These are phyloP conservation scores for Boletus sp. DNA, from an alignment of 1,284 basidiomycete genomes.

Conservation along the genomic window DNA sequence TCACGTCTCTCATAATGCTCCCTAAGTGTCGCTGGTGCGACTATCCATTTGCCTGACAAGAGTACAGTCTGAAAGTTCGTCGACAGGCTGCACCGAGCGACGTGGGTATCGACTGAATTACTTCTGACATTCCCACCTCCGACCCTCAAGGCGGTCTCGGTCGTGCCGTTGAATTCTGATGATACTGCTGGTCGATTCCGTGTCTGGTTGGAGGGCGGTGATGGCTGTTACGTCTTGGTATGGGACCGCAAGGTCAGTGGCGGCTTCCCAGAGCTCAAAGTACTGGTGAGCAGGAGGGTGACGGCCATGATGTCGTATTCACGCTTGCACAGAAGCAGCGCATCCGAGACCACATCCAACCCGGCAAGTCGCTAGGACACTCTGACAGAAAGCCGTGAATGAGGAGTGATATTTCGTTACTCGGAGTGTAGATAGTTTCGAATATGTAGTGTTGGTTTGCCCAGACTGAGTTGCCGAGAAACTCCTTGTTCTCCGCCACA, in stretches of 20 bases:
- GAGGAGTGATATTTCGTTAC: not conserved
- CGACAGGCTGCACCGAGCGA: conserved; percentile 77
- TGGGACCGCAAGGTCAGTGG: conserved; percentile 88
- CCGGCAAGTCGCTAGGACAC: conserved; percentile 78
- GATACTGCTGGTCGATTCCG: conserved; percentile 87
- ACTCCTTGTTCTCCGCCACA: conserved; percentile 17
- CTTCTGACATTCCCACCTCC: conserved; percentile 86
- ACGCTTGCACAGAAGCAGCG: conserved; percentile 70
- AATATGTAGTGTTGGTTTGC: conserved; percentile 8
- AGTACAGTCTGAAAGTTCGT: conserved; percentile 1
- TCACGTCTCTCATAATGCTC: conserved; percentile 1
- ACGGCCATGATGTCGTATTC: conserved; percentile 2
- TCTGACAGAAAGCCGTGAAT: conserved; percentile 53
- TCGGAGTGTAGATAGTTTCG: conserved; percentile 2
- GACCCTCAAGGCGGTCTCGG: conserved; percentile 58
- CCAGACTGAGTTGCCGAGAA: conserved; percentile 8
- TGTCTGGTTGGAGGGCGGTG: conserved; percentile 68
- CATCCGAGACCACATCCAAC: conserved; percentile 78
- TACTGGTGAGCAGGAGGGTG: conserved; percentile 53
- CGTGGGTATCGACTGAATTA: conserved; percentile 87
- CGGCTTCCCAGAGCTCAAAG: conserved; percentile 86
- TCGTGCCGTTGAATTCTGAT: conserved; percentile 74
- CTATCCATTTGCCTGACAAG: not conserved
- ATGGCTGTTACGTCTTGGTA: conserved; percentile 43
- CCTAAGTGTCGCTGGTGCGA: conserved; percentile 72